Evolutionary conservation across 73 alveolate species (phyloP).

Genomic region (Uronychia setigera): DNA sequence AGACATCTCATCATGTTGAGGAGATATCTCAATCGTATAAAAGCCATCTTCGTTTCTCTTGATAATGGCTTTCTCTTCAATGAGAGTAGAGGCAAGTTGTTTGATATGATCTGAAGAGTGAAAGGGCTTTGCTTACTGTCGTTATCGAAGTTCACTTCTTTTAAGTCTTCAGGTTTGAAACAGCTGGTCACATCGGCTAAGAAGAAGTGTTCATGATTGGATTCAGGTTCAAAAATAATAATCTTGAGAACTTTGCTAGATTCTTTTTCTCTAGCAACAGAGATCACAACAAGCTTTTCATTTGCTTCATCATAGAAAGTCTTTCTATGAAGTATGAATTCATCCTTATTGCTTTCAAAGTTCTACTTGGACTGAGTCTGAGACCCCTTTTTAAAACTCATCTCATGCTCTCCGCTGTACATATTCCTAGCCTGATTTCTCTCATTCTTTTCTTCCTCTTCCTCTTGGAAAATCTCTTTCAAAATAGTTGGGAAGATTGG

Average conservation of each 20-base stretch:
- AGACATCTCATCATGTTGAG: not conserved
- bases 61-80: constrained; percentile 44
- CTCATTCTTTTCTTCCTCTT: not conserved
- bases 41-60: constrained; percentile 14
- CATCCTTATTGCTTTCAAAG: not conserved
- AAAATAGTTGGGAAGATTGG: not conserved
- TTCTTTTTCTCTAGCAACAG: not conserved
- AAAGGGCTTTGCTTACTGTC: not conserved
- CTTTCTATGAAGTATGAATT: constrained; percentile 25
- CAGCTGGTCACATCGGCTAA: not conserved
- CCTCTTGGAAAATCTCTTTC: not conserved
- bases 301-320: constrained; percentile 46
- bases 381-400: too few species aligned
- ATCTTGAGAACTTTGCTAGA: not conserved
- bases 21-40: not conserved
- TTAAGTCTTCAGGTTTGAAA: constrained; percentile 24
- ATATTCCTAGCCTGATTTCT: not conserved
- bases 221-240: constrained; percentile 38
- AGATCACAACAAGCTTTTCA: constrained; percentile 33
- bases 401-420: not conserved
- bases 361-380: not conserved
- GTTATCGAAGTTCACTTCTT: not conserved
- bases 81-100: constrained; percentile 8
- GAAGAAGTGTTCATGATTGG: constrained; percentile 4
- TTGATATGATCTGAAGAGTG: constrained; percentile 1